A percentile compares a stretch with the other conserved stretches of the same genome.
Conservation (phyloP, 257 asterid species). For the Ligustrum vulgare region DNA sequence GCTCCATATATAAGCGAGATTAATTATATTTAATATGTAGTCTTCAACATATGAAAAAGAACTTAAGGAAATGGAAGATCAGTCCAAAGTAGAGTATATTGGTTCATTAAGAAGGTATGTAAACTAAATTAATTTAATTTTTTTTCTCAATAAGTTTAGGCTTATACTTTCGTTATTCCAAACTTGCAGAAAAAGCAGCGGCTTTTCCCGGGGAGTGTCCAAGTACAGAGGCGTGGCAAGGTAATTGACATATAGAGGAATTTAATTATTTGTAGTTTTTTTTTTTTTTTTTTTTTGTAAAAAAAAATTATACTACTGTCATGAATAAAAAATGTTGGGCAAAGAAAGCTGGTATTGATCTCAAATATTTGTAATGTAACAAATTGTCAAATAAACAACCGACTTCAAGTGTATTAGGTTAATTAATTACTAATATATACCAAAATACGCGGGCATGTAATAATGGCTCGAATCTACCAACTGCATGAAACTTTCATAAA, state of each 20-base stretch:
- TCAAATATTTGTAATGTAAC: neutral
- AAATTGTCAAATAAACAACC: neutral
- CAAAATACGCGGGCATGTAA: neutral
- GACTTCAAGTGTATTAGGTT: neutral
- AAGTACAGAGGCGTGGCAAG: slow-evolving; percentile 98
- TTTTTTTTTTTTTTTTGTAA: too few relatives aligned
- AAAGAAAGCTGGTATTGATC: too few relatives aligned
- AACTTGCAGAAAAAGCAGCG: slow-evolving; percentile 80
- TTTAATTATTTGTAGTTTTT: neutral
- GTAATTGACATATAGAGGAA: slow-evolving; percentile 29
- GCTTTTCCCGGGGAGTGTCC: slow-evolving; percentile 96
- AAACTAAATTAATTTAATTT: neutral
- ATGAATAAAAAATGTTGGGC: too few relatives aligned
- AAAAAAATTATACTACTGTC: neutral
- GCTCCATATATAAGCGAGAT: neutral
- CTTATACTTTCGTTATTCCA: neutral
- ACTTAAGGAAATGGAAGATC: slow-evolving; percentile 78
- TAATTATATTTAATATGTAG: slow-evolving; percentile 29
- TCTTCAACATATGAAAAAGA: slow-evolving; percentile 58
- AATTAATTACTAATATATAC: neutral
- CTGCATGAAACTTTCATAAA: neutral
- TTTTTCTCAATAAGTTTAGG: neutral
- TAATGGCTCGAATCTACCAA: neutral
- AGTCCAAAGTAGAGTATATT: slow-evolving; percentile 80
- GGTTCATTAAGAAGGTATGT: slow-evolving; percentile 87